A percentile compares a stretch with the other conserved stretches of the same genome.
Conservation (phyloP, 2,329 filamentous ascomycete species). For the Fusarium transvaalense region DNA sequence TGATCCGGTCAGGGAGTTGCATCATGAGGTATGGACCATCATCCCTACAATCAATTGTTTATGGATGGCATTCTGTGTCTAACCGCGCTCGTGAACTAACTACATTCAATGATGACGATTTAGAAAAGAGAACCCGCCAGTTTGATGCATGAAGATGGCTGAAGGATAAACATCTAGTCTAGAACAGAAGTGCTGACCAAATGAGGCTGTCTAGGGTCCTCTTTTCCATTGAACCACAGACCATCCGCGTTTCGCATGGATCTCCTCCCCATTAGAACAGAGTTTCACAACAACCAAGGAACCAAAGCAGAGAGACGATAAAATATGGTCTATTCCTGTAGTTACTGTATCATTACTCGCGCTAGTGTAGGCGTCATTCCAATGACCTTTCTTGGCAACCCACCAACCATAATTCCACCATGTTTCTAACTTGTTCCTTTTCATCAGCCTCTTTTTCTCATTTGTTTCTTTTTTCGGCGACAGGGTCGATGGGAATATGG, state of each 20-base stretch:
- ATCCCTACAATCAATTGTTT: background rate
- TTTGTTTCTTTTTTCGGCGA: background rate
- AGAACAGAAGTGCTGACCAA: too few relatives aligned
- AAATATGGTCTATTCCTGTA: background rate
- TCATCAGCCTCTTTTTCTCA: background rate
- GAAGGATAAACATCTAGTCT: too few relatives aligned
- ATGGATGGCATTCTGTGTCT: too few relatives aligned
- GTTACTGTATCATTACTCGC: background rate
- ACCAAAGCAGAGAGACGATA: background rate
- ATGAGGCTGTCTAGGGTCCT: background rate
- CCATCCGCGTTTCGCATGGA: background rate
- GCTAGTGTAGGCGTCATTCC: slow-evolving; percentile 17
- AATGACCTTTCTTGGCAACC: slow-evolving; percentile 7
- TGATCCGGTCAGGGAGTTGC: background rate
- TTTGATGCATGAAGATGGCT: background rate
- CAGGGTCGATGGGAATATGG: slow-evolving; percentile 19
- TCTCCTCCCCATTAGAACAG: background rate
- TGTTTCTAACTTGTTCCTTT: background rate
- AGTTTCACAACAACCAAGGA: slow-evolving; percentile 9
- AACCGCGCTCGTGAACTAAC: background rate
- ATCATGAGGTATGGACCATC: too few relatives aligned
- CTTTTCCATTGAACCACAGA: background rate
- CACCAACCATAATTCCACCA: slow-evolving; percentile 21
- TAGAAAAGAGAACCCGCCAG: rapidly evolving
- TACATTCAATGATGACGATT: background rate